A percentile compares a stretch with the other conserved stretches of the same genome.
phyloP scores from a whole-genome alignment of 176 grass and related monocot genomes.

The Dendrocalamus sinicus region DNA sequence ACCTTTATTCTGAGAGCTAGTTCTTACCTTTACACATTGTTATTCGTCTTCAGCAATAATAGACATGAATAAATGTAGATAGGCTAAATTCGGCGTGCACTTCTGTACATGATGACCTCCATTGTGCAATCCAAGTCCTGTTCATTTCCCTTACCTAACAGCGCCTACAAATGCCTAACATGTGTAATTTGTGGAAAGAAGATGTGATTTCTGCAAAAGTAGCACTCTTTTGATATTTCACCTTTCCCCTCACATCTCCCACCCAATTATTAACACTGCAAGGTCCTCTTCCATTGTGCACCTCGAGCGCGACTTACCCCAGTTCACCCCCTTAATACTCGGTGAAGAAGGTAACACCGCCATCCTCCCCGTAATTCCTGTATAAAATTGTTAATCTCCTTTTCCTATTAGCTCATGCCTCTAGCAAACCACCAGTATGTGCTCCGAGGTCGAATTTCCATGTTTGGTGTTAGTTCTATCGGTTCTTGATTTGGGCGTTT shows the following conservation, averaged over 20 bases:
- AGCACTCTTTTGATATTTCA: background rate
- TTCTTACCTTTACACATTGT: too few species aligned
- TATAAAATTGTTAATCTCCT: background rate
- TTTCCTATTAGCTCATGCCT: background rate
- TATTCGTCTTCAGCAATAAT: too few species aligned
- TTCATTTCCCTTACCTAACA: background rate
- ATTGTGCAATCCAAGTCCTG: background rate
- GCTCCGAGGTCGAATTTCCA: background rate
- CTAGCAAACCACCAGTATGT: background rate
- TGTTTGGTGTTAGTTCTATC: background rate
- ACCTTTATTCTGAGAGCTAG: too few species aligned
- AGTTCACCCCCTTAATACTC: conserved; percentile 16
- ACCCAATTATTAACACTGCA: background rate
- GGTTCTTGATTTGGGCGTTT: conserved; percentile 30
- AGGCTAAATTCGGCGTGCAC: background rate
- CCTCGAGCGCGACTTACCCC: conserved; percentile 19
- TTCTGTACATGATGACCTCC: background rate
- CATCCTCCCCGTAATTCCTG: background rate
- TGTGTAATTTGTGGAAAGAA: background rate
- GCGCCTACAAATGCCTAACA: background rate
- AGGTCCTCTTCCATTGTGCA: background rate
- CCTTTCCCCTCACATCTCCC: conserved; percentile 38
- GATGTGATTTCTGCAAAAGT: background rate
- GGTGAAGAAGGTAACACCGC: conserved; percentile 34
- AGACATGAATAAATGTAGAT: background rate